Evolutionary conservation across 371 early-diverging fungal species (phyloP).

Genomic region (Rhizopus microsporus): DNA sequence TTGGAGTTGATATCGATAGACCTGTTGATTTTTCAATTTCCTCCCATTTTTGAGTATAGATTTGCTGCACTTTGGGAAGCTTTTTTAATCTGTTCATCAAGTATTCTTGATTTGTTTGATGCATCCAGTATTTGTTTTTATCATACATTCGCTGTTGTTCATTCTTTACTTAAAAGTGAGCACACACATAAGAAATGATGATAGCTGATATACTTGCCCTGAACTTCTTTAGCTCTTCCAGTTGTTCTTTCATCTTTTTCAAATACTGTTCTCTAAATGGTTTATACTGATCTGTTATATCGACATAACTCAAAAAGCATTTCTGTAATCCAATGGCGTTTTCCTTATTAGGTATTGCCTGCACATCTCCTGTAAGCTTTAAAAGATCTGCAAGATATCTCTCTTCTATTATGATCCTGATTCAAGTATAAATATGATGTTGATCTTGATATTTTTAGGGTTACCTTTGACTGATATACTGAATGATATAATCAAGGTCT

Average conservation of each 20-base stretch:
- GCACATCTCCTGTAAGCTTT: constrained; percentile 10
- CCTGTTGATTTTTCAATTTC: constrained; percentile 28
- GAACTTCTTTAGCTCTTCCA: constrained; percentile 15
- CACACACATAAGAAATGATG: not conserved
- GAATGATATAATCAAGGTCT: constrained; percentile 23
- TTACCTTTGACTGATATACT: constrained; percentile 31
- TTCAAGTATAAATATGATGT: not conserved
- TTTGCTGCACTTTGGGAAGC: constrained; percentile 22
- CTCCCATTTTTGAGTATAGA: constrained; percentile 31
- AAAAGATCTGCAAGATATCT: constrained; percentile 13
- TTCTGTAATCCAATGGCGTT: constrained; percentile 12
- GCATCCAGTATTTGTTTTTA: constrained; percentile 25
- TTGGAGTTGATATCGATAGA: constrained; percentile 18
- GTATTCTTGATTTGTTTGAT: constrained; percentile 23
- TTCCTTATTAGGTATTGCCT: constrained; percentile 4
- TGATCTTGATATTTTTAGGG: not conserved
- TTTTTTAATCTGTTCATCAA: constrained; percentile 18
- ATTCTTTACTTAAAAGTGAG: constrained; percentile 7
- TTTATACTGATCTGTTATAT: constrained; percentile 7
- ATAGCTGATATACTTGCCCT: constrained; percentile 10
- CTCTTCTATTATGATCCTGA: constrained; percentile 22
- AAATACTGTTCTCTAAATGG: constrained; percentile 11
- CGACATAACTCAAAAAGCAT: constrained; percentile 23
- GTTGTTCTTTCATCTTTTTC: constrained; percentile 13
- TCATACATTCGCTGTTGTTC: constrained; percentile 24